A percentile compares a stretch with the other conserved stretches of the same genome.
phyloP scores from a whole-genome alignment of 345 rosid species.

The Citrus glauca region DNA sequence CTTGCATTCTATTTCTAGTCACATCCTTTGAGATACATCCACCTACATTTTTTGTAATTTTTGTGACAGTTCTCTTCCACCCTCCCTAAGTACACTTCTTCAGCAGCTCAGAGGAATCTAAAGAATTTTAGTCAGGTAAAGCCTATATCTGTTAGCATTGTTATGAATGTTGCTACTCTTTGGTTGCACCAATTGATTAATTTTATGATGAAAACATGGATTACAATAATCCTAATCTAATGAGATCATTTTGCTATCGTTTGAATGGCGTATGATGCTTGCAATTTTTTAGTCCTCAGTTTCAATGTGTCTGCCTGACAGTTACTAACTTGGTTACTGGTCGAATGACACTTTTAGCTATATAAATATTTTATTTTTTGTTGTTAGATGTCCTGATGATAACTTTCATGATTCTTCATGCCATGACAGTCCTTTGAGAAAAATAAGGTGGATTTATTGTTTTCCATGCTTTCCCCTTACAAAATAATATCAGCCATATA shows the following conservation, averaged over 20 bases:
- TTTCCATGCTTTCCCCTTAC: neutral
- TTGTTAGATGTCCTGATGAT: neutral
- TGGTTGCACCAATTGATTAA: neutral
- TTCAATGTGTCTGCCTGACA: neutral
- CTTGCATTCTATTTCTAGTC: constrained; percentile 6
- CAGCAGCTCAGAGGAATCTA: constrained; percentile 79
- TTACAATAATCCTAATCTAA: neutral
- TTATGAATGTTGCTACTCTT: neutral
- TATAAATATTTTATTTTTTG: neutral
- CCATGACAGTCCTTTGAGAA: neutral
- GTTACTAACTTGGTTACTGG: neutral
- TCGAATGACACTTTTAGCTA: neutral
- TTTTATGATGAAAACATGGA: neutral
- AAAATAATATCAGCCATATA: neutral
- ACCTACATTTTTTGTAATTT: constrained; percentile 14
- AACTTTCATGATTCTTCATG: neutral
- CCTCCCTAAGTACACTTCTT: constrained; percentile 86
- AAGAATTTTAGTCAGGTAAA: constrained; percentile 62
- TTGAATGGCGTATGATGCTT: neutral
- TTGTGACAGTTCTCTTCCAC: constrained; percentile 55
- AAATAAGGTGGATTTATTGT: neutral
- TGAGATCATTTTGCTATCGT: neutral
- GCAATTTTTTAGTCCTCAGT: neutral
- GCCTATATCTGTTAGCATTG: neutral
- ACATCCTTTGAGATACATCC: constrained; percentile 4